Conservation (phyloP, 108 stramenopile species). For the Mediolabrus comicus region DNA sequence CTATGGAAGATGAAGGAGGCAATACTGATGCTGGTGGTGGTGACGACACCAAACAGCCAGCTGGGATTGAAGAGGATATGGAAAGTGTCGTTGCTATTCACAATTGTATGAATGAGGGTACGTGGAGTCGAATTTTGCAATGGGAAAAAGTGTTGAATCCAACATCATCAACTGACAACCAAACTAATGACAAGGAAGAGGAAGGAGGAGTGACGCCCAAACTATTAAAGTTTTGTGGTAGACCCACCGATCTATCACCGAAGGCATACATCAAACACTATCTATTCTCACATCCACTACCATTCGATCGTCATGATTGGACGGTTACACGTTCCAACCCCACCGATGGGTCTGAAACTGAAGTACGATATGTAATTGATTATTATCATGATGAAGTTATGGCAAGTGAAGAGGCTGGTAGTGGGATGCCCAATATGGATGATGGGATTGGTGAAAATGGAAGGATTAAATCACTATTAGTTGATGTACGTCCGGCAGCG, state of each 20-base stretch:
- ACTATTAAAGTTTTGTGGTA: constrained; percentile 88
- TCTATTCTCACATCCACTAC: constrained; percentile 90
- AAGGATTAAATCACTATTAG: constrained; percentile 75
- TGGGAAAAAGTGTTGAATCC: constrained; percentile 85
- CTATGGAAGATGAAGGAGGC: neutral
- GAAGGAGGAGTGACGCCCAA: constrained; percentile 16
- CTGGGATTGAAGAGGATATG: constrained; percentile 84
- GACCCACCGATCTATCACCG: constrained; percentile 92
- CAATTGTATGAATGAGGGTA: constrained; percentile 99
- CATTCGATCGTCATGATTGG: constrained; percentile 99
- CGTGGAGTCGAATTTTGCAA: constrained; percentile 91
- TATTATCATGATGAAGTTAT: constrained; percentile 94
- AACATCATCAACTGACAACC: neutral
- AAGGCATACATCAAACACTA: constrained; percentile 88
- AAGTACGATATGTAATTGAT: constrained; percentile 97
- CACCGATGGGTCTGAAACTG: constrained; percentile 53
- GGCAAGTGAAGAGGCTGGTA: constrained; percentile 47
- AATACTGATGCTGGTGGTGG: neutral
- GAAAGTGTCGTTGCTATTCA: constrained; percentile 94
- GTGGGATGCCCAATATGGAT: constrained; percentile 60
- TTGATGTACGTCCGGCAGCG: constrained; percentile 97
- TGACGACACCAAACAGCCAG: neutral
- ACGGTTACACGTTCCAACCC: constrained; percentile 70
- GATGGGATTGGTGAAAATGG: constrained; percentile 37
- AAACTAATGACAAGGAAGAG: constrained; percentile 9